phyloP scores from a whole-genome alignment of 2,329 filamentous ascomycete genomes.

The Pestalotiopsis sp. region DNA sequence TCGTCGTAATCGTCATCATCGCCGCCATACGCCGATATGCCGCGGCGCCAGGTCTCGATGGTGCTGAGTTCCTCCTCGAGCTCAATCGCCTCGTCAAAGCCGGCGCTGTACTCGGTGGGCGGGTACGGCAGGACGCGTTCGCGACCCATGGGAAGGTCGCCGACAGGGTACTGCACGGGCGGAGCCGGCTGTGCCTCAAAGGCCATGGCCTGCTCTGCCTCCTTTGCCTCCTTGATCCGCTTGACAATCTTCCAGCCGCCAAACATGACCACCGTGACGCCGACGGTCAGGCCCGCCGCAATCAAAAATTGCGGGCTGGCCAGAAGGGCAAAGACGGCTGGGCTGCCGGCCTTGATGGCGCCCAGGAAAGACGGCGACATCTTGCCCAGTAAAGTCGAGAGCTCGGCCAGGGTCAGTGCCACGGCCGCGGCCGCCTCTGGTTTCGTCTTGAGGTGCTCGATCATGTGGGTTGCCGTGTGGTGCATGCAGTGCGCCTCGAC shows the following conservation, averaged over 20 bases:
- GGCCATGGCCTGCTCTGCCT: conserved; percentile 27
- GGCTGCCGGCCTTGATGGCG: conserved; percentile 78
- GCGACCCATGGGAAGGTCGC: conserved; percentile 19
- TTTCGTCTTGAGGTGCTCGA: conserved; percentile 71
- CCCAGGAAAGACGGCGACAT: conserved; percentile 81
- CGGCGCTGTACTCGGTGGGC: conserved; percentile 25
- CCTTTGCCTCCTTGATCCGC: conserved; percentile 61
- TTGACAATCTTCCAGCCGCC: conserved; percentile 98
- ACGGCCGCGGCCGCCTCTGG: conserved; percentile 94
- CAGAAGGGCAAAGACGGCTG: conserved; percentile 83
- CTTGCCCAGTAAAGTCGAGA: conserved; percentile 79
- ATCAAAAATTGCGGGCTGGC: conserved; percentile 94
- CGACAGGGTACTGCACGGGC: conserved; percentile 28
- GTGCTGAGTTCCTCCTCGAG: conserved; percentile 60
- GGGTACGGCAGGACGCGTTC: conserved; percentile 2
- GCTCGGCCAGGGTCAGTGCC: conserved; percentile 87
- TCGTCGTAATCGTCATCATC: conserved; percentile 47
- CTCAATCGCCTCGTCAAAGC: conserved; percentile 58
- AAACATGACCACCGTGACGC: conserved; percentile 93
- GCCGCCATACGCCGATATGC: conserved; percentile 50
- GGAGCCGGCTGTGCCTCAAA: conserved; percentile 23
- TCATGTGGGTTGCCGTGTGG: conserved; percentile 80
- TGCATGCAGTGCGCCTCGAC: conserved; percentile 89
- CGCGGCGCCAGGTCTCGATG: conserved; percentile 62
- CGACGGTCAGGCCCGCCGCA: conserved; percentile 83